These are phyloP conservation scores for Thecaphora thlaspeos DNA, from an alignment of 1,284 basidiomycete genomes.

Conservation along the genomic window DNA sequence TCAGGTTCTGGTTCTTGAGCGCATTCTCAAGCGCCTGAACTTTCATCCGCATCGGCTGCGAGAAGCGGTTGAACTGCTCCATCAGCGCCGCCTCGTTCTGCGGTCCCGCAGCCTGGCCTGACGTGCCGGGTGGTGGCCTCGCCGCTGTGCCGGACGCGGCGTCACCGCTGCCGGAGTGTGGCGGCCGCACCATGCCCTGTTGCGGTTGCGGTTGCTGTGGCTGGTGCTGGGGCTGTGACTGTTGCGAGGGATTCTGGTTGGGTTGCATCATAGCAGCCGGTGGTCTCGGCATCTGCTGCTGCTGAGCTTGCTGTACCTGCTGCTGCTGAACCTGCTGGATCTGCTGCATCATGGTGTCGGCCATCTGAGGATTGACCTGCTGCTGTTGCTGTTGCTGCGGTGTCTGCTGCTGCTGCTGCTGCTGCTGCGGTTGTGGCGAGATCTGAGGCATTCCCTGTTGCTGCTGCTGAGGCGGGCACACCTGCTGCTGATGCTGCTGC, in stretches of 20 bases:
- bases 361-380: not conserved
- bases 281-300: conserved; percentile 11
- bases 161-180: conserved; percentile 7
- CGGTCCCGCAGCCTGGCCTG: conserved; percentile 11
- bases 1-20: conserved; percentile 29
- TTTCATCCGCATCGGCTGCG: conserved; percentile 42
- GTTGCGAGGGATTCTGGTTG: conserved; percentile 7
- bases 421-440: conserved; percentile 7
- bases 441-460: conserved; percentile 2
- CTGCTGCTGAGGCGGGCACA: conserved; percentile 2
- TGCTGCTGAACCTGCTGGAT: conserved; percentile 14
- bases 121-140: conserved; percentile 7
- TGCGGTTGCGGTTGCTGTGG: conserved; percentile 17
- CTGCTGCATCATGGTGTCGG: conserved; percentile 1
- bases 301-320: conserved; percentile 8
- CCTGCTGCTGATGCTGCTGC: conserved; percentile 6
- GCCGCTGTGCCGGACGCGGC: conserved; percentile 10
- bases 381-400: conserved; percentile 13
- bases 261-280: conserved; percentile 7
- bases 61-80: conserved; percentile 47
- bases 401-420: conserved; percentile 14
- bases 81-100: conserved; percentile 41
- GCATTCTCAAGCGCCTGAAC: conserved; percentile 40
- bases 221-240: conserved; percentile 28
- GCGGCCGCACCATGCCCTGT: conserved; percentile 8